phyloP scores from a whole-genome alignment of 2,329 filamentous ascomycete genomes.

The Xylaria sp. region DNA sequence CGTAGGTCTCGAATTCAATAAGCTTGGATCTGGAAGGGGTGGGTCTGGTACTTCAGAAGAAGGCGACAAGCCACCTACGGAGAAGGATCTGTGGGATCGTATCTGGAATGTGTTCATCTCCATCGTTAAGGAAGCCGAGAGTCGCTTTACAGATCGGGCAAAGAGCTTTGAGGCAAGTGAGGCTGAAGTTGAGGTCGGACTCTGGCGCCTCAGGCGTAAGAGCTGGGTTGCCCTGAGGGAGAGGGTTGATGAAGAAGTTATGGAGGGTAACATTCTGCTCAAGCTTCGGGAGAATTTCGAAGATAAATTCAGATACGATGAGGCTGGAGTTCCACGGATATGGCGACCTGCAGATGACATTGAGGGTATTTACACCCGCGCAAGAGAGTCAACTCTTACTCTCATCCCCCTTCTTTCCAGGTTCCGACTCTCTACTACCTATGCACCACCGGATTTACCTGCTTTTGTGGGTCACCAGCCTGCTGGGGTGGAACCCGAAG shows the following conservation, averaged over 20 bases:
- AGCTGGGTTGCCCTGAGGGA: constrained; percentile 90
- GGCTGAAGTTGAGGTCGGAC: constrained; percentile 88
- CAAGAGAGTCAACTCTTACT: constrained; percentile 87
- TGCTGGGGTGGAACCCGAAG: constrained; percentile 73
- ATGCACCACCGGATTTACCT: constrained; percentile 79
- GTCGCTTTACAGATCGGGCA: constrained; percentile 83
- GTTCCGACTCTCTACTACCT: constrained; percentile 79
- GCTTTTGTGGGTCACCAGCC: constrained; percentile 84
- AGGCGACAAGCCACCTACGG: constrained; percentile 72
- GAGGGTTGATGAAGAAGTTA: constrained; percentile 95
- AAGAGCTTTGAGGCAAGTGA: constrained; percentile 91
- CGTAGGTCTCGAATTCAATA: constrained; percentile 93
- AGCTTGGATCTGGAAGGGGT: constrained; percentile 84
- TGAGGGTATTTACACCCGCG: constrained; percentile 90
- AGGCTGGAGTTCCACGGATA: constrained; percentile 90
- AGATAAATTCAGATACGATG: constrained; percentile 98
- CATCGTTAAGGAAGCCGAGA: constrained; percentile 84
- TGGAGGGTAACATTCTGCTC: constrained; percentile 93
- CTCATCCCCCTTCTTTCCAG: constrained; percentile 87
- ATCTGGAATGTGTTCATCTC: constrained; percentile 87
- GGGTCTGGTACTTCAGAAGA: constrained; percentile 81
- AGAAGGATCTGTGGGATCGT: constrained; percentile 93
- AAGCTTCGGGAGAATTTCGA: constrained; percentile 99
- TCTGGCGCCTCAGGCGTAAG: constrained; percentile 92
- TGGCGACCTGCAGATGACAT: constrained; percentile 98